Percentiles rank a stretch among this genome's conserved stretches.
Evolutionary conservation across 1,284 basidiomycete genomes (phyloP).

Genomic region (Apiotrichum veenhuisii): DNA sequence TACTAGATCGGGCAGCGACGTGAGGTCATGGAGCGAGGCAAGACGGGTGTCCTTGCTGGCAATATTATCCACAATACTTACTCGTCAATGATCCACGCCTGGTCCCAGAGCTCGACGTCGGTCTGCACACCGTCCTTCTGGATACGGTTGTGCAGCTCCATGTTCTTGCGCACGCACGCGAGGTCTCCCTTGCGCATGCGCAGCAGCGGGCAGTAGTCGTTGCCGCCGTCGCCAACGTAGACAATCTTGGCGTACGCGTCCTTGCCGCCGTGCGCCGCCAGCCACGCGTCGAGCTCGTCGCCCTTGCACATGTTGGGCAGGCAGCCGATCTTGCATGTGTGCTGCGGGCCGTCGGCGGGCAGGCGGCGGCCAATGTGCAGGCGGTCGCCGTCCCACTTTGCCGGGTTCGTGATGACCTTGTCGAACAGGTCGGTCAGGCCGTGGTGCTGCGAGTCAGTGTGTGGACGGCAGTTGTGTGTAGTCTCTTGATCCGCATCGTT

Average conservation of each 20-base stretch:
- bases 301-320: conserved; percentile 99
- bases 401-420: conserved; percentile 89
- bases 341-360: conserved; percentile 71
- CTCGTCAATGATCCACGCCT: conserved; percentile 92
- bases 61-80: no score
- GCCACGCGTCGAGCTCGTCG: conserved; percentile 79
- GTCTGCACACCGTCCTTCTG: conserved; percentile 67
- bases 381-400: conserved; percentile 71
- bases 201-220: conserved; percentile 91
- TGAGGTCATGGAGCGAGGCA: no score
- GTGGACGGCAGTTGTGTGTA: background rate
- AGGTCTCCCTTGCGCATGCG: conserved; percentile 65
- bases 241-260: conserved; percentile 69
- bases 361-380: conserved; percentile 75
- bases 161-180: conserved; percentile 65
- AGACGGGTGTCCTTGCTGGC: background rate
- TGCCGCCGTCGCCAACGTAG: conserved; percentile 91
- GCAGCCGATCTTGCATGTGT: conserved; percentile 82
- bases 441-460: conserved; percentile 48
- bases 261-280: conserved; percentile 62
- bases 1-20: no score
- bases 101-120: conserved; percentile 75
- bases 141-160: conserved; percentile 73
- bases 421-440: conserved; percentile 70
- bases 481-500: no score